Evolutionary conservation across 768 basidiomycete species (phyloP).

Genomic region (Hypholoma sublateritium): DNA sequence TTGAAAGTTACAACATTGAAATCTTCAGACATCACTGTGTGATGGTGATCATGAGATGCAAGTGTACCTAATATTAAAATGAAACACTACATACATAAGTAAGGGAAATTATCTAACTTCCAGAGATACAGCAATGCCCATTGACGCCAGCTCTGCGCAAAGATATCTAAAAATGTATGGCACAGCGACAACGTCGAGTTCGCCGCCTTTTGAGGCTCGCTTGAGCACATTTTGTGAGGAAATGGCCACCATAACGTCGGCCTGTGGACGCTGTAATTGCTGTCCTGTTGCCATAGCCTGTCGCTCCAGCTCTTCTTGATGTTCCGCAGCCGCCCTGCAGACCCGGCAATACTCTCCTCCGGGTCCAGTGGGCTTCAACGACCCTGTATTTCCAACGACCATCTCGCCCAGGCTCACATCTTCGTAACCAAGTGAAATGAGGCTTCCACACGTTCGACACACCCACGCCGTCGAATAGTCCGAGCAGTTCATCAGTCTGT

Average conservation of each 20-base stretch:
- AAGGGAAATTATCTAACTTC: conserved; percentile 55
- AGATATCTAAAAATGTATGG: conserved; percentile 95
- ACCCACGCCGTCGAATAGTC: conserved; percentile 99
- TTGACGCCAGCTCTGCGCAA: conserved; percentile 95
- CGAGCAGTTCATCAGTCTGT: conserved; percentile 99
- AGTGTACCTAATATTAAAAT: neutral
- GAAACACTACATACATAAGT: neutral
- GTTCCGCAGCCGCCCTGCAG: conserved; percentile 75
- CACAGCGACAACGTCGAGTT: conserved; percentile 93
- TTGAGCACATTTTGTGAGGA: conserved; percentile 67
- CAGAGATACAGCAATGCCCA: conserved; percentile 93
- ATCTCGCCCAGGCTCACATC: conserved; percentile 74
- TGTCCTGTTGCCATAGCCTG: conserved; percentile 59
- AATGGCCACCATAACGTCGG: conserved; percentile 65
- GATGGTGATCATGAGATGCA: neutral
- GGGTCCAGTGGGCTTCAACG: conserved; percentile 62
- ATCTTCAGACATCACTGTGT: neutral
- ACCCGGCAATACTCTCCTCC: conserved; percentile 94
- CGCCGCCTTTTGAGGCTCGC: conserved; percentile 62
- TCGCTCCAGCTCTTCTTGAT: conserved; percentile 61
- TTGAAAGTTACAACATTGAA: neutral
- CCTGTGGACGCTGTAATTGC: conserved; percentile 39
- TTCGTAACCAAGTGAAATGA: conserved; percentile 96
- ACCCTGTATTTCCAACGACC: conserved; percentile 47
- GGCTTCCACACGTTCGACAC: conserved; percentile 92